Conservation (phyloP, 2,329 filamentous ascomycete species). For the Colletotrichum sp. region DNA sequence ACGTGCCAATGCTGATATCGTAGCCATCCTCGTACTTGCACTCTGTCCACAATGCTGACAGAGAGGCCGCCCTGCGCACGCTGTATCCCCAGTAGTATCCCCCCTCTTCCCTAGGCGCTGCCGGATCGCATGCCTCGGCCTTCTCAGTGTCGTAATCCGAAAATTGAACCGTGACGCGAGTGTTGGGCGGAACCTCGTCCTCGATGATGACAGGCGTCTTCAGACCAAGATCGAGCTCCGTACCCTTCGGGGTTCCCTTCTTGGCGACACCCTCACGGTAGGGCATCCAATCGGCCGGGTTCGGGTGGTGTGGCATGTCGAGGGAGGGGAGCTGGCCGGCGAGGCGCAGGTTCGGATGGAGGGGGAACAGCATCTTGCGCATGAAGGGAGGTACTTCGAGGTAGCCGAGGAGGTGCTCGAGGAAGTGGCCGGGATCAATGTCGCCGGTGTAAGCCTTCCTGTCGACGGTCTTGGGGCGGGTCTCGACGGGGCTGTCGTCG, state of each 20-base stretch:
- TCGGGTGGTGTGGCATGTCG: constrained; percentile 85
- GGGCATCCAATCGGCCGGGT: constrained; percentile 76
- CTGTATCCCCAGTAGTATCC: constrained; percentile 90
- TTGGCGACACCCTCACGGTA: constrained; percentile 81
- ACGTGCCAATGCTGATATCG: constrained; percentile 83
- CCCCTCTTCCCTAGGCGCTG: constrained; percentile 72
- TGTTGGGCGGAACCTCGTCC: constrained; percentile 69
- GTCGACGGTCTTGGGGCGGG: constrained; percentile 54
- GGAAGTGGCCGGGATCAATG: constrained; percentile 78
- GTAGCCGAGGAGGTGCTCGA: constrained; percentile 80
- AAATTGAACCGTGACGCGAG: constrained; percentile 76
- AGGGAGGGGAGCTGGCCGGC: constrained; percentile 78
- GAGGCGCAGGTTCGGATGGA: constrained; percentile 78
- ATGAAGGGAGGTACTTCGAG: constrained; percentile 87
- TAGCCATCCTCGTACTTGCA: constrained; percentile 78
- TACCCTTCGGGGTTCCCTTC: constrained; percentile 49
- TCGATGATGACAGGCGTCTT: constrained; percentile 61
- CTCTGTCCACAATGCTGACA: constrained; percentile 80
- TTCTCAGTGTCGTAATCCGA: constrained; percentile 49
- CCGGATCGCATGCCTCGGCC: constrained; percentile 70
- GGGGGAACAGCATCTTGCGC: constrained; percentile 74
- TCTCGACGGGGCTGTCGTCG: constrained; percentile 65
- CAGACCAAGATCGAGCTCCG: constrained; percentile 63
- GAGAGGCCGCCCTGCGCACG: constrained; percentile 68
- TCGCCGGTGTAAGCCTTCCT: constrained; percentile 68